Evolutionary conservation across 2,329 filamentous ascomycete genomes (phyloP).

Genomic region (Stylonectria norvegica): DNA sequence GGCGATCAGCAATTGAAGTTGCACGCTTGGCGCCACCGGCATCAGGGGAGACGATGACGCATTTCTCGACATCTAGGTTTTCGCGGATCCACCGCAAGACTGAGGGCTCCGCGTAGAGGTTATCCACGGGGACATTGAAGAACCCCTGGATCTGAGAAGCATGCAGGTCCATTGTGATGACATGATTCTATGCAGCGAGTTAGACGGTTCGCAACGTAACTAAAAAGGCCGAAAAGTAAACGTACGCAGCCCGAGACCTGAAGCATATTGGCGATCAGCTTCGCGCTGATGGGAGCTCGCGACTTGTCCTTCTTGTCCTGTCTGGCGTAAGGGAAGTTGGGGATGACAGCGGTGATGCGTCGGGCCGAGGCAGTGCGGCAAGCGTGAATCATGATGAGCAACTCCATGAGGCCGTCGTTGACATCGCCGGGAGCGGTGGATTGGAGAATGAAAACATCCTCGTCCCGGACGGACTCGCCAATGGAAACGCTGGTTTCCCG

Average conservation of each 20-base stretch:
- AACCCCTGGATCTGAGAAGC: conserved; percentile 94
- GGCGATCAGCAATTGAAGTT: conserved; percentile 86
- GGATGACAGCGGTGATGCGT: conserved; percentile 91
- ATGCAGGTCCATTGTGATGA: conserved; percentile 96
- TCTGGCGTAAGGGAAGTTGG: conserved; percentile 93
- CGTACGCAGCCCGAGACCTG: conserved; percentile 78
- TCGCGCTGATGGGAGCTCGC: conserved; percentile 92
- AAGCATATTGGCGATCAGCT: conserved; percentile 96
- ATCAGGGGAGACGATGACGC: conserved; percentile 92
- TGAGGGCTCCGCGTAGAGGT: conserved; percentile 91
- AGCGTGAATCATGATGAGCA: conserved; percentile 97
- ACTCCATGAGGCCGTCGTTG: conserved; percentile 97
- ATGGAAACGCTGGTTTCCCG: conserved; percentile 89
- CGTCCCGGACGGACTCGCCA: conserved; percentile 91
- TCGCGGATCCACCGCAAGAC: conserved; percentile 89
- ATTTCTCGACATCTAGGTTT: conserved; percentile 76
- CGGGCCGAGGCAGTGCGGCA: conserved; percentile 69
- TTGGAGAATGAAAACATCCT: conserved; percentile 97
- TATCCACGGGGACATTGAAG: conserved; percentile 75
- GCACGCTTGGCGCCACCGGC: conserved; percentile 93
- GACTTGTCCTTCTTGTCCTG: conserved; percentile 97
- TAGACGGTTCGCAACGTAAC: not conserved
- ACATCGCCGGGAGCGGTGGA: conserved; percentile 93
- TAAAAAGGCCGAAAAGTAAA: conserved; percentile 2
- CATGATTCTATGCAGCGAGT: conserved; percentile 36